Evolutionary conservation across 2,329 filamentous ascomycete species (phyloP), one percentile per base, ranked within the genome.

Genomic region (Hirsutella rhossiliensis): DNA sequence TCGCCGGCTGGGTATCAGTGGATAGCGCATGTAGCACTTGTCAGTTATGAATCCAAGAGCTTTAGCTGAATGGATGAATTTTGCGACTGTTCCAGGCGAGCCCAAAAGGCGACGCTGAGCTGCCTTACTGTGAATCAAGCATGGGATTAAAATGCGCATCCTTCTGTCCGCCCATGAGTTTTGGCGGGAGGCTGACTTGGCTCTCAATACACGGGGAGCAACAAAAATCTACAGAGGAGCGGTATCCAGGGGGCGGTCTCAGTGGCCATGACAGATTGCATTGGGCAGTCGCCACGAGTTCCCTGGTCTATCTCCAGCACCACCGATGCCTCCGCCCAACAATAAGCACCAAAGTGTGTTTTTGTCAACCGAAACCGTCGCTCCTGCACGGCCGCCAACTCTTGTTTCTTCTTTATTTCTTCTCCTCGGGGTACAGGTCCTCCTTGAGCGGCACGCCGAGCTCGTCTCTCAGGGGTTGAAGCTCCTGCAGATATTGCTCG

Each of bases 401-500:
- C 15, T n/a, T 27, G 9, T 40, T 34, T 38, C 43, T 70, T 66
- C 19, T 41, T 41, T 41, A n/a, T 34, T 65, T 64, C 60, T 71
- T 62, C 58, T 65, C 63, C 63, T 80, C 76, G 47, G 90, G 88
- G 72, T 88, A 97, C 66, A 97, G 75, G 60, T 87, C 81, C 76
- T 97, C 90, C 76, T 92, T 94, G 58, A 96, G 78, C 54, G 79
- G 73, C 58, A 97, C 80, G 57, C 90, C 90, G 51, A 97, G 81
- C 74, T 97, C 90, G 76, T 94, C 87, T 60, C 89, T 83, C 60
- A 97, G 75, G 52, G 83, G 76, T 76, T 94, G 87, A 56, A 98
- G 87, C 73, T 95, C 87, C 62, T 86, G 76, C 49, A 98, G 81
- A 71, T 94, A 96, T 74, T 95, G 84, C 62, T 96, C 78, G 74